Evolutionary conservation across 2,329 filamentous ascomycete species (phyloP), one percentile per base, ranked within the genome.

Genomic region (Claviceps sp.): DNA sequence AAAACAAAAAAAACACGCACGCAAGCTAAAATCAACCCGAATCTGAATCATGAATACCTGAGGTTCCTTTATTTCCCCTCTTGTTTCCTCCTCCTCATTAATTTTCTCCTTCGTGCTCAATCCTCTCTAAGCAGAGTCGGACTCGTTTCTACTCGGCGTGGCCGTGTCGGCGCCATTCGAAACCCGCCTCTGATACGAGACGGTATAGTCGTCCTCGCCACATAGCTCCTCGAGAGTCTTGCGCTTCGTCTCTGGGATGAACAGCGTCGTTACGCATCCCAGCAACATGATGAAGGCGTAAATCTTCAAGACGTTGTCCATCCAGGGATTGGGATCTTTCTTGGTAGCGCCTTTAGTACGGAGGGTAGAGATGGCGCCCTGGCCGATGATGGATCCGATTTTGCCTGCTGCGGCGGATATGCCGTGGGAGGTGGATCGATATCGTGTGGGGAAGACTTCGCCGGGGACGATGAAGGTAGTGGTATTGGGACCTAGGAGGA

Each of bases 271-370:
- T 63, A 84, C 74, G 67, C 79, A 72, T 52, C 86, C 86, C 53
- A 79, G 71, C 37, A 88, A 74, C 85, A 88, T 89, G 74, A 90
- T 88, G 30, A 86, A 72, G 5, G 84, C 83, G 62, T 76, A 78
- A 59, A 88, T 88, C 72, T 87, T 72, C 62, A 89, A 79, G 42
- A 88, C 84, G 65, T 88, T 85, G 69, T 88, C 75, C 66, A 89
- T 76, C 85, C 85, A 89, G 1, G 84, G 85, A 16, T 64, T 61
- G 0, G 61, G 57, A 55, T 70, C 69, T 2, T 50, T 57, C 7
- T 57, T 52, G 37, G 69, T 69, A 16, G 68, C 72, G n/a, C 71
- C 70, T 14, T 63, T 63, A 11, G 71, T 73, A 48, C 75, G 70
- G 16, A 81, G 72, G 13, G 72, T 75, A 2, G 76, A 73, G 58